phyloP scores from a whole-genome alignment of 495 filamentous ascomycete species.

The Clohesyomyces aquaticus region DNA sequence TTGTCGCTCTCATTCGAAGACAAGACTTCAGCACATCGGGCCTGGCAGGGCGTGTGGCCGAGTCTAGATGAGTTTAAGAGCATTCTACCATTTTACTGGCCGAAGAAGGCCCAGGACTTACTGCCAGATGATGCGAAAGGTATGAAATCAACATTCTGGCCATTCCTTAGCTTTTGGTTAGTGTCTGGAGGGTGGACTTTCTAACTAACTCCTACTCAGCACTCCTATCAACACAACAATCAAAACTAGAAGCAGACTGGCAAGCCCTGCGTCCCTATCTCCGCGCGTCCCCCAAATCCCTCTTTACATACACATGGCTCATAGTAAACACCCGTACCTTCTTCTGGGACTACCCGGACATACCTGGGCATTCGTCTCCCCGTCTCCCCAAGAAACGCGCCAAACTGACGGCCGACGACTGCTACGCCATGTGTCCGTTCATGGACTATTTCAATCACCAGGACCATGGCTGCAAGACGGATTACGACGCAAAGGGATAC shows the following conservation, averaged over 20 bases:
- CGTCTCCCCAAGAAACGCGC: slow-evolving; percentile 51
- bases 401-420: slow-evolving; percentile 61
- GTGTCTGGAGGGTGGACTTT: no score
- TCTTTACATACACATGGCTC: slow-evolving; percentile 73
- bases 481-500: slow-evolving; percentile 63
- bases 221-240: slow-evolving; percentile 64
- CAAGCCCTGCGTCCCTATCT: slow-evolving; percentile 12
- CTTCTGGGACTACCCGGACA: slow-evolving; percentile 56
- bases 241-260: slow-evolving; percentile 56
- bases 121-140: slow-evolving; percentile 34
- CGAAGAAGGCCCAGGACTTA: slow-evolving; percentile 19
- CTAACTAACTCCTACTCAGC: slow-evolving; percentile 9
- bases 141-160: slow-evolving; percentile 3
- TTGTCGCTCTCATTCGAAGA: slow-evolving; percentile 16
- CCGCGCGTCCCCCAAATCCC: slow-evolving; percentile 35
- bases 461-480: slow-evolving; percentile 66
- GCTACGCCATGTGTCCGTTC: slow-evolving; percentile 81
- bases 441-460: slow-evolving; percentile 88
- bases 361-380: slow-evolving; percentile 56
- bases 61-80: slow-evolving; percentile 28
- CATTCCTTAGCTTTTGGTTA: no score
- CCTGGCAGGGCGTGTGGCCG: slow-evolving; percentile 38
- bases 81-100: slow-evolving; percentile 35
- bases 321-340: slow-evolving; percentile 84
- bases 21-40: slow-evolving; percentile 4